Base-by-base conservation (phyloP, 1,139 yeast species). In the Geotrichum cucujoidarum region DNA sequence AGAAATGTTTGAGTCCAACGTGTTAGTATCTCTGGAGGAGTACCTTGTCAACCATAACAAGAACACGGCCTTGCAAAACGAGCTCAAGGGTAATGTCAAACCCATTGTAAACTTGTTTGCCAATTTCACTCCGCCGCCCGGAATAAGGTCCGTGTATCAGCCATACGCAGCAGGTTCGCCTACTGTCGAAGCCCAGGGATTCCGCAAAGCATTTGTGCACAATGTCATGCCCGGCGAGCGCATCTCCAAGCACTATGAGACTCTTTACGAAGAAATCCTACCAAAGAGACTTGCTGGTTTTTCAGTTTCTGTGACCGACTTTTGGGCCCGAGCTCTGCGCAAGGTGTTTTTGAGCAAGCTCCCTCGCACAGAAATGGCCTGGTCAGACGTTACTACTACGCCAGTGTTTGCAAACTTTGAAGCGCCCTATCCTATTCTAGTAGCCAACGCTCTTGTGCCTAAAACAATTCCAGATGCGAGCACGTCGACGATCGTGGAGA, bases 391-490 rank as follows among this genome's bases (percentile, higher is more conserved):
- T 40, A 73, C 76, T 61, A 73, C 74, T 27, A 67, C 73, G 45
- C 74, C 72, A 6, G 55, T 50, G 20, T 86, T 86, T 67, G 60
- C 64, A 39, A 70, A 74, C 53, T 79, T 78, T 55, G 72, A 75
- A 43, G 83, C 85, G 81, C 96, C 97, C 5, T 82, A 83, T 70
- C 95, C 96, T 14, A 79, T 89, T 49, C 75, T 85, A 30, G 83
- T 85, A 7, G 76, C 94, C 1, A 82, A 82, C 61, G 92, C 90
- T 50, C 74, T 94, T 68, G 74, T 80, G 14, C 94, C 94, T 13
- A 79, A 78, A 16, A 67, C 78, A 2, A 51, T 57, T 7, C 72
- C 83, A 47, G 69, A 83, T 48, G 72, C 76, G 57, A 69, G 71
- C 8, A 83, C 84, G 62, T 81, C 94, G 10, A 83, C 95, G 1